phyloP scores from a whole-genome alignment of 1,284 basidiomycete species.

The Ganoderma lingzhi region DNA sequence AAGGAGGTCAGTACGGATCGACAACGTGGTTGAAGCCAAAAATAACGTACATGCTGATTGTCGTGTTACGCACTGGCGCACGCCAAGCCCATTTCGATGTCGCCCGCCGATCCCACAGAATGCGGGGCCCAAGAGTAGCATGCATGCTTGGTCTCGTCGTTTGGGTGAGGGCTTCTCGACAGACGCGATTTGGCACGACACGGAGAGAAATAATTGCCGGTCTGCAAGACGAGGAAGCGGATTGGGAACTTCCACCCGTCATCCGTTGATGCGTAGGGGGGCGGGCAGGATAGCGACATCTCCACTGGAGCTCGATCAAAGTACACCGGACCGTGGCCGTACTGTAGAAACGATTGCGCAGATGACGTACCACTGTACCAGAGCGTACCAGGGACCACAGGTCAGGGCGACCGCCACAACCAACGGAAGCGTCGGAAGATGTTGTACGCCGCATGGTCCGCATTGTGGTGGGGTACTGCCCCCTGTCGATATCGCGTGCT shows the following conservation, averaged over 20 bases:
- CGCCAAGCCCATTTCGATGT: not conserved
- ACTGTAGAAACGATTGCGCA: not conserved
- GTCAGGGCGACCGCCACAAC: not conserved
- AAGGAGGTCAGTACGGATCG: slow-evolving; percentile 1
- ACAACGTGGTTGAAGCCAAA: not conserved
- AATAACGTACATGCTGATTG: not conserved
- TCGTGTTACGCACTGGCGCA: not conserved
- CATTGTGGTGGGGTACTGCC: not conserved
- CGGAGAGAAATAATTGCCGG: not conserved
- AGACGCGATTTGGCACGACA: not conserved
- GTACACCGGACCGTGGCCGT: not conserved
- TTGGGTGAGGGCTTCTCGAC: not conserved
- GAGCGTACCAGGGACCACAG: not conserved
- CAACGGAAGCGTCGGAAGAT: not conserved
- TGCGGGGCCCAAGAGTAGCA: not conserved
- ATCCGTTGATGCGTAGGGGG: not conserved
- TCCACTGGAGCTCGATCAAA: not conserved
- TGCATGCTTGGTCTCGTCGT: not conserved
- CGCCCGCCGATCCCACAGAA: not conserved
- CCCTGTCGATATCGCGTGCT: not conserved
- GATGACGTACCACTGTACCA: not conserved
- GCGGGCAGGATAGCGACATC: not conserved
- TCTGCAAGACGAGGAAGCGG: not conserved
- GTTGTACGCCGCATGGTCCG: not conserved
- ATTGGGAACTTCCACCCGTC: not conserved